Conservation (phyloP, 306 rosid genomes). For the Castanospermum australe region DNA sequence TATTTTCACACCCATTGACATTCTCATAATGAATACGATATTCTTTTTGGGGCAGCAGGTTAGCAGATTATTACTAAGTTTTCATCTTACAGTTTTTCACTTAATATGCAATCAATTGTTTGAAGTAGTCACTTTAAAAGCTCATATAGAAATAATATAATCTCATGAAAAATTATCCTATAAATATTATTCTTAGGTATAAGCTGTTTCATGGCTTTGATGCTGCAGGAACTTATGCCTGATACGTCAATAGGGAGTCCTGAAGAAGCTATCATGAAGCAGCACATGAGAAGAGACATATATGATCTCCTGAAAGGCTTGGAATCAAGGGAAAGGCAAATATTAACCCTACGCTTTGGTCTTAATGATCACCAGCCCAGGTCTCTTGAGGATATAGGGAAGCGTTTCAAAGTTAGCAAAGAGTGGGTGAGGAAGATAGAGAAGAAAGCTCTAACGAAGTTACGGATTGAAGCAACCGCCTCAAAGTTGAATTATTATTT, state of each 20-base stretch:
- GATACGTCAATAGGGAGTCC: constrained; percentile 61
- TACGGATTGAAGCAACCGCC: constrained; percentile 43
- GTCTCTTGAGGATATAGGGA: constrained; percentile 81
- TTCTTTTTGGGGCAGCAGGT: constrained; percentile 1
- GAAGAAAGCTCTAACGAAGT: constrained; percentile 65
- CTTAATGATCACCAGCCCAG: constrained; percentile 57
- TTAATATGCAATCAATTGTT: neutral
- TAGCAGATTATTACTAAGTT: neutral
- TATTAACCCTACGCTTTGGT: constrained; percentile 70
- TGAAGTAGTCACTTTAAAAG: neutral
- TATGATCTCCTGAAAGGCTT: constrained; percentile 53
- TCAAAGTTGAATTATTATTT: constrained; percentile 54
- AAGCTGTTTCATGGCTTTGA: constrained; percentile 22
- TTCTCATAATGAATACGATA: neutral
- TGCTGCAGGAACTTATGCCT: constrained; percentile 55
- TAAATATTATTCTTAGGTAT: neutral
- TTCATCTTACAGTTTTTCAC: neutral
- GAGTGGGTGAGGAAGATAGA: constrained; percentile 74
- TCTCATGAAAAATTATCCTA: neutral
- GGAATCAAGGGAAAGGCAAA: constrained; percentile 74
- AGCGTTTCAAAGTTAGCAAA: constrained; percentile 54
- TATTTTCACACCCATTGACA: neutral
- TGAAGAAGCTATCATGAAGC: constrained; percentile 65
- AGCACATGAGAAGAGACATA: constrained; percentile 62
- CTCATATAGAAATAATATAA: neutral